phyloP scores from a whole-genome alignment of 495 filamentous ascomycete genomes.

The Trichoderma reesei region DNA sequence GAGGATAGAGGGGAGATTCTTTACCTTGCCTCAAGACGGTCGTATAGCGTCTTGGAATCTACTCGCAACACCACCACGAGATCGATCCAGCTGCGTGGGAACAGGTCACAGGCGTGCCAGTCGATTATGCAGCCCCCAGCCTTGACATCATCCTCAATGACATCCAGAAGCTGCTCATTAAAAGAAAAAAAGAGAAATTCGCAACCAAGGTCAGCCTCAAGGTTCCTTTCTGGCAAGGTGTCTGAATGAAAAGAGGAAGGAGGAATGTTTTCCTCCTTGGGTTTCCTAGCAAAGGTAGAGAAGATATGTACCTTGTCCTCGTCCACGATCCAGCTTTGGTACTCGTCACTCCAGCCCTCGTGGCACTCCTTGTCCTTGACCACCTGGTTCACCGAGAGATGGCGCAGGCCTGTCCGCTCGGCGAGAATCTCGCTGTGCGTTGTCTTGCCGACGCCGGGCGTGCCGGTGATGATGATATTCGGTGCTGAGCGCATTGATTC shows the following conservation, averaged over 20 bases:
- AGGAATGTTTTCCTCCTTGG: neutral
- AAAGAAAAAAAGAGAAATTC: neutral
- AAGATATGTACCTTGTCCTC: constrained; percentile 68
- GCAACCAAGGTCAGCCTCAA: neutral
- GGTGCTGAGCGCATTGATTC: constrained; percentile 35
- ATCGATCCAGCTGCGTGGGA: constrained; percentile 89
- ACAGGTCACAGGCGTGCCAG: constrained; percentile 97
- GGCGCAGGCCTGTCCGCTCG: constrained; percentile 51
- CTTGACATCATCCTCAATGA: constrained; percentile 72
- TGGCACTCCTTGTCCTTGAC: constrained; percentile 78
- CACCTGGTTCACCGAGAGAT: constrained; percentile 81
- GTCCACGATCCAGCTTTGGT: constrained; percentile 85
- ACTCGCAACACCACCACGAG: constrained; percentile 86
- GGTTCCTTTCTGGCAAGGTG: too few species aligned
- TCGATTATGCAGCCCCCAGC: constrained; percentile 86
- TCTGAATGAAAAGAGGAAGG: neutral
- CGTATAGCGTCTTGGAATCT: constrained; percentile 69
- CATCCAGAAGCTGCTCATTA: constrained; percentile 61
- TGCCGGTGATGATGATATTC: constrained; percentile 92
- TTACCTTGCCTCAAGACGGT: constrained; percentile 66
- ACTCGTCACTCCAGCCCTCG: constrained; percentile 76
- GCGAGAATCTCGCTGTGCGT: constrained; percentile 75
- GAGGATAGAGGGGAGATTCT: constrained; percentile 8
- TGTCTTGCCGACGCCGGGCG: constrained; percentile 91
- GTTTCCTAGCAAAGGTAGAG: neutral